Conservation (phyloP, 495 filamentous ascomycete species). For the Filosporella fistucella region DNA sequence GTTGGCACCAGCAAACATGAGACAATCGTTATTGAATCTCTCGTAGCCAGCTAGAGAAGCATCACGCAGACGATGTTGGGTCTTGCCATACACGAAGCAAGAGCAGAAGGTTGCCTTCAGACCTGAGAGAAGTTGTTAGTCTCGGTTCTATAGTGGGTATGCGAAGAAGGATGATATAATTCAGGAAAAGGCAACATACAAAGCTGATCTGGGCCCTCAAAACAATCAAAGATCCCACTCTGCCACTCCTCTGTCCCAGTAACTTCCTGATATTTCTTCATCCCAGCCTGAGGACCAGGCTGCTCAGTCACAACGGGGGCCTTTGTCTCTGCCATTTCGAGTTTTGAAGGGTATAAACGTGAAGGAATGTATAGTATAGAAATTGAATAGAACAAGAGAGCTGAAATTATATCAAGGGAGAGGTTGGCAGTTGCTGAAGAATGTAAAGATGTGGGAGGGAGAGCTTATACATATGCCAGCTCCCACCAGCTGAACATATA, state of each 20-base stretch:
- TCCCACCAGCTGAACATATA: no score
- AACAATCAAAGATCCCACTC: constrained; percentile 32
- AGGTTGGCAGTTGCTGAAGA: no score
- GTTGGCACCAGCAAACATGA: neutral
- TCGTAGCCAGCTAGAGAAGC: constrained; percentile 37
- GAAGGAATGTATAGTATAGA: no score
- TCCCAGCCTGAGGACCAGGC: constrained; percentile 5
- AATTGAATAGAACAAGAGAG: no score
- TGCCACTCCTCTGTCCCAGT: constrained; percentile 30
- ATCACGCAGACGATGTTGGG: constrained; percentile 39
- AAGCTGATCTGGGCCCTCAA: constrained; percentile 26
- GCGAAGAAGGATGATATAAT: no score
- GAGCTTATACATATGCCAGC: no score
- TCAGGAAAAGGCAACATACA: constrained; percentile 7
- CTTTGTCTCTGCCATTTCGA: neutral
- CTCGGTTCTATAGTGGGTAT: neutral
- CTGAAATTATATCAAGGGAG: no score
- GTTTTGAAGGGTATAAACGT: neutral
- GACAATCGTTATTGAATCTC: constrained; percentile 35
- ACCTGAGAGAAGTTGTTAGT: constrained; percentile 27
- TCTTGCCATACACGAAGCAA: constrained; percentile 50
- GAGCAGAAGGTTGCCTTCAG: constrained; percentile 42
- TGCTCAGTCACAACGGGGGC: neutral
- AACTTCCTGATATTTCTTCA: constrained; percentile 5
- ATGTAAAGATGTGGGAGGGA: no score